These are phyloP conservation scores for grape (Vitis vinifera) DNA, from an alignment of 164 flowering plant genomes.

Conservation along the genomic window ASM3070453v1 NC_081819.1:17993001-17993500, in stretches of 20 bases:
- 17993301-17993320: constrained; percentile 98
- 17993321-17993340: constrained; percentile 96
- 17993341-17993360: constrained; percentile 94
- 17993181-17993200: constrained; percentile 94
- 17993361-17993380: constrained; percentile 96
- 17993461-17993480: constrained; percentile 99
- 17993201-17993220: constrained; percentile 99
- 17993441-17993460: constrained; percentile 99
- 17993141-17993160: too few species aligned
- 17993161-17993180: neutral
- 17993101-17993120: too few species aligned
- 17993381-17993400: constrained; percentile 90
- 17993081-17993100: too few species aligned
- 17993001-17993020: too few species aligned
- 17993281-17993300: constrained; percentile 93
- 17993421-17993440: constrained; percentile 96
- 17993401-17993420: constrained; percentile 97
- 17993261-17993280: constrained; percentile 94
- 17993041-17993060: too few species aligned
- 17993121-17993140: too few species aligned
- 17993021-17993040: too few species aligned
- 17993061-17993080: too few species aligned
- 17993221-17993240: constrained; percentile 92
- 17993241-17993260: constrained; percentile 97
- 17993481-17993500: constrained; percentile 98